Conservation (phyloP, 2,329 filamentous ascomycete species). For the Penicillium sumatraense region DNA sequence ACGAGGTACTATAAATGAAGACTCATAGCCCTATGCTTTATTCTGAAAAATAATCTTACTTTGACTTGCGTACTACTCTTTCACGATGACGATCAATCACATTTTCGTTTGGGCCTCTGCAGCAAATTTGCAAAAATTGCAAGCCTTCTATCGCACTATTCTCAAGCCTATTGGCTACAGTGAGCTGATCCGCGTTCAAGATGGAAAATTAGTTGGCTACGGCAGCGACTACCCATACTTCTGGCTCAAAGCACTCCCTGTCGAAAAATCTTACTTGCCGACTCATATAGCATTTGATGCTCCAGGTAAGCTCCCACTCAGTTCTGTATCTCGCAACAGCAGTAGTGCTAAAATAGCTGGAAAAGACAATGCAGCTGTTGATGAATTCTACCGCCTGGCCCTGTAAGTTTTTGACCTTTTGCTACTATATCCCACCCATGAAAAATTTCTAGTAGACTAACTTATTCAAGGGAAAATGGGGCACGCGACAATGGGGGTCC, state of each 20-base stretch:
- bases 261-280: not conserved
- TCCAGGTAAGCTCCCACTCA: not conserved
- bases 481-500: slow-evolving; percentile 2
- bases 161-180: slow-evolving; percentile 2
- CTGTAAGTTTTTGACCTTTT: not conserved
- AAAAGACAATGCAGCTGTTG: slow-evolving; percentile 2
- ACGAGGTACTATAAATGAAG: no score
- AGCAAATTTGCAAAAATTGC: not conserved
- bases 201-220: slow-evolving; percentile 3
- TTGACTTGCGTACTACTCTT: no score
- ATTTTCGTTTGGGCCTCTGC: slow-evolving; percentile 5
- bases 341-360: not conserved
- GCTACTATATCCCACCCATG: not conserved
- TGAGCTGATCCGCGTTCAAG: slow-evolving; percentile 1
- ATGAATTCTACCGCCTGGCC: slow-evolving; percentile 7
- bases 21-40: no score
- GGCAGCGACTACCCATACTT: slow-evolving; percentile 8
- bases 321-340: not conserved
- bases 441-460: not conserved
- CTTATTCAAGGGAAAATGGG: not conserved
- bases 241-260: not conserved
- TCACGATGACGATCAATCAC: slow-evolving; percentile 9
- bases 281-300: slow-evolving; percentile 6
- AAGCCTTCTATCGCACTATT: slow-evolving; percentile 1
- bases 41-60: no score